Percentiles rank a stretch among this genome's conserved stretches.
These are phyloP conservation scores for Ceratobasidium sp. DNA, from an alignment of 1,284 basidiomycete species.

Conservation along the genomic window DNA sequence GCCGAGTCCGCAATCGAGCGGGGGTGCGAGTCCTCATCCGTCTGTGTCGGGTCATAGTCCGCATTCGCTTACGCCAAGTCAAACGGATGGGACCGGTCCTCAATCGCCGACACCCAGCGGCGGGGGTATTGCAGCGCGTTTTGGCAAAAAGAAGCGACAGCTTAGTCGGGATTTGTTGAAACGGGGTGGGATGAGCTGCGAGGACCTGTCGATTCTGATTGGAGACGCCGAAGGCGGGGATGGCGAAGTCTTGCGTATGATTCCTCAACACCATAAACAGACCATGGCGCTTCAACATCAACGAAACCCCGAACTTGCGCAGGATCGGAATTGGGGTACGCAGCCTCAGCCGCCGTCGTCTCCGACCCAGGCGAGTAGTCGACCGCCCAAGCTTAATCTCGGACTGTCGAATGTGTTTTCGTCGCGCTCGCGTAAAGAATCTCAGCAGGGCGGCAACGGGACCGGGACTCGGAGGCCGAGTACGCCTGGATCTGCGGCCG, in stretches of 20 bases:
- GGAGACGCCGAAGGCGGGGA: not conserved
- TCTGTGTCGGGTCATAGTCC: not conserved
- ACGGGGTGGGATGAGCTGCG: not conserved
- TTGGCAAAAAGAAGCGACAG: constrained; percentile 35
- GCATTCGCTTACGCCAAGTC: not conserved
- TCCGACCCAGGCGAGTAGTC: not conserved
- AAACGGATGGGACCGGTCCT: not conserved
- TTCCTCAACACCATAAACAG: constrained; percentile 36
- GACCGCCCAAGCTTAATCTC: constrained; percentile 16
- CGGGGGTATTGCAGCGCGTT: constrained; percentile 3
- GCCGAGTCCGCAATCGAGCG: not conserved
- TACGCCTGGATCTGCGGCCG: not conserved
- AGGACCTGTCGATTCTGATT: not conserved
- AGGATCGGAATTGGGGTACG: constrained; percentile 1
- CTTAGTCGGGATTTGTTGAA: constrained; percentile 11
- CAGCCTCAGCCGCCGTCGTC: constrained; percentile 1
- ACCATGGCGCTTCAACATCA: not conserved
- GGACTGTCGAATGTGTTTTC: not conserved
- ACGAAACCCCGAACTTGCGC: constrained; percentile 10
- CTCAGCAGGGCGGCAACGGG: not conserved
- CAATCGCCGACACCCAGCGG: not conserved
- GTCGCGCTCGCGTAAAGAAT: constrained; percentile 18
- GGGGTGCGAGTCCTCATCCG: not conserved
- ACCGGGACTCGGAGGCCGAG: constrained; percentile 7
- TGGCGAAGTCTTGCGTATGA: constrained; percentile 11